Base-by-base conservation (phyloP, 768 basidiomycete species). In the Boletus speciosus region DNA sequence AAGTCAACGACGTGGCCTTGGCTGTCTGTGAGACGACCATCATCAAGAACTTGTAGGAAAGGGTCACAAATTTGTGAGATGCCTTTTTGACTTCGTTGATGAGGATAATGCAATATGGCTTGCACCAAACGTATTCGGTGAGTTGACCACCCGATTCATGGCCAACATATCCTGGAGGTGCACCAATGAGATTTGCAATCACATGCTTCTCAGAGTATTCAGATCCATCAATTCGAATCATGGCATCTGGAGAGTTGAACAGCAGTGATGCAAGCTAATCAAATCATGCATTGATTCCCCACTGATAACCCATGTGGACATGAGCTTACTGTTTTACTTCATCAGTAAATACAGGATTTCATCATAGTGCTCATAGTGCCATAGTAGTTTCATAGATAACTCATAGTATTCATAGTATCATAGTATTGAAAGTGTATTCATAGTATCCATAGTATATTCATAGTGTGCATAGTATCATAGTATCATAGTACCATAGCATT, bases 31-130 rank as follows among this genome's bases (percentile, higher is more conserved):
- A 96, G 77, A 41, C 90, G 84, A 10, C 94, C 94, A 59, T 96
- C 94, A 61, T 97, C 94, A 42, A 97, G 81, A 27, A 95, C 90
- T 70, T 95, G 93, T 1, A 88, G 73, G 66, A 88, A 37, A 88
- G 75, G 25, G 83, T 86, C 56, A 84, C 80, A 49, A 88, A 83
- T 67, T 84, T 85, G 50, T 84, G 84, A 58, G 86, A 85, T 6
- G 93, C 90, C 71, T 97, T 96, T 71, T 97, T 94, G 51, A 97
- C 85, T 72, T 92, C 91, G 67, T 91, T 90, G 62, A 93, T 85
- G 55, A 92, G 78, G 49, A 93, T 78, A 61, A 93, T 92, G 54
- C 81, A 83, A 68, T 95, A 97, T 1, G 93, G 93, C 68, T 93
- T 90, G 56, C 94, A 83, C 47, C 93, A 83, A 47, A 96, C 85